phyloP scores from a whole-genome alignment of 2,329 filamentous ascomycete genomes.

The Claviceps capensis region DNA sequence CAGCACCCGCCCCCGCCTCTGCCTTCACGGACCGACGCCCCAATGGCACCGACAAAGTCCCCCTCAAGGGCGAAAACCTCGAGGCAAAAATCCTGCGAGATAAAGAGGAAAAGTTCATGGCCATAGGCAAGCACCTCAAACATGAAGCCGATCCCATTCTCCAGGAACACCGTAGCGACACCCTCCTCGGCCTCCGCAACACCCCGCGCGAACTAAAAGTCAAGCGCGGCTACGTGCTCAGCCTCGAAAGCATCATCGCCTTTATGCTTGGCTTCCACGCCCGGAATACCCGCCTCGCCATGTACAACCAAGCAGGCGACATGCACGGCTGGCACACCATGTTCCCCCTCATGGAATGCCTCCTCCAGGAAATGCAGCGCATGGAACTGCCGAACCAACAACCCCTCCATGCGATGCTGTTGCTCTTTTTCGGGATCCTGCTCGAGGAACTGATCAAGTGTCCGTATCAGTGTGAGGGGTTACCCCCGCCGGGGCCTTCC shows the following conservation, averaged over 20 bases:
- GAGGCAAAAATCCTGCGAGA: slow-evolving; percentile 18
- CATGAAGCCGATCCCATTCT: slow-evolving; percentile 36
- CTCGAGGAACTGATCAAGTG: slow-evolving; percentile 31
- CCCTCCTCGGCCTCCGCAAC: slow-evolving; percentile 9
- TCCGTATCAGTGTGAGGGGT: slow-evolving; percentile 12
- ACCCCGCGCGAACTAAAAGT: slow-evolving; percentile 20
- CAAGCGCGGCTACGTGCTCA: slow-evolving; percentile 28
- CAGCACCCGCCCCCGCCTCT: slow-evolving; percentile 10
- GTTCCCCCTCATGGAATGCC: slow-evolving; percentile 28
- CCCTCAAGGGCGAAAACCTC: slow-evolving; percentile 10
- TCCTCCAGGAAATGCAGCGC: slow-evolving; percentile 26
- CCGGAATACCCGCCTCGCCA: slow-evolving; percentile 28
- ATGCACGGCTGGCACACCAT: slow-evolving; percentile 28
- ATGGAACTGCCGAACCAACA: slow-evolving; percentile 19
- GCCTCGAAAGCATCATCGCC: slow-evolving; percentile 35
- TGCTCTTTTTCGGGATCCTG: slow-evolving; percentile 30
- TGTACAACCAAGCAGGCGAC: slow-evolving; percentile 31
- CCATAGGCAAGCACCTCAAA: slow-evolving; percentile 37
- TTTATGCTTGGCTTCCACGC: slow-evolving; percentile 42
- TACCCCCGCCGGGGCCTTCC: background rate
- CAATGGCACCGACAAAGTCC: slow-evolving; percentile 20
- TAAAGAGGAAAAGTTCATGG: slow-evolving; percentile 23
- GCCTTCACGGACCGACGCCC: slow-evolving; percentile 12
- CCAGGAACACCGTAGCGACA: slow-evolving; percentile 12
- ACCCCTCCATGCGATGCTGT: slow-evolving; percentile 27